Evolutionary conservation across 768 basidiomycete species (phyloP).

Genomic region (Auriscalpium microsporum): DNA sequence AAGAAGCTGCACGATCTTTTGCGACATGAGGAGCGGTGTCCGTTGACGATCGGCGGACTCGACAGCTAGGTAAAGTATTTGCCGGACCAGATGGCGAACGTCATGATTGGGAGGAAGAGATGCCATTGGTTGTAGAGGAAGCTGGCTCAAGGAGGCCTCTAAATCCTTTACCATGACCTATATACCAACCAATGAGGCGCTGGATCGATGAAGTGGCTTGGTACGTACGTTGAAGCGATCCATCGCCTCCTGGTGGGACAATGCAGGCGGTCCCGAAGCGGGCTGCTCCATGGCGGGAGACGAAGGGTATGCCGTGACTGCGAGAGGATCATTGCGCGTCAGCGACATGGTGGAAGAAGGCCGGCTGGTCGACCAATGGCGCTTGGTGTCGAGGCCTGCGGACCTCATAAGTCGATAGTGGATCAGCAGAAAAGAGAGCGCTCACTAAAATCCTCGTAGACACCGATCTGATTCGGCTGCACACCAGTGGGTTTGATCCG

Average conservation of each 20-base stretch:
- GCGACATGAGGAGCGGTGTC: conserved; percentile 86
- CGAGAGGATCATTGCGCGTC: conserved; percentile 35
- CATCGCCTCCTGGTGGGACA: conserved; percentile 77
- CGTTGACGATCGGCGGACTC: conserved; percentile 74
- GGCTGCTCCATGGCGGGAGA: conserved; percentile 57
- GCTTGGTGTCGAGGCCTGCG: conserved; percentile 48
- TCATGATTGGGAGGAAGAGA: conserved; percentile 78
- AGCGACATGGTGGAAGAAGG: conserved; percentile 69
- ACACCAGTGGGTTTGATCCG: conserved; percentile 80
- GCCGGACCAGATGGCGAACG: conserved; percentile 74
- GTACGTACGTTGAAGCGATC: conserved; percentile 72
- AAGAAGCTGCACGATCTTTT: conserved; percentile 91
- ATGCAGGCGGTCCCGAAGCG: conserved; percentile 29
- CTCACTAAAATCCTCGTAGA: conserved; percentile 93
- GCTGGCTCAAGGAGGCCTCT: conserved; percentile 69
- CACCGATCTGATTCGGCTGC: conserved; percentile 69
- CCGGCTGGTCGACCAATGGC: conserved; percentile 43
- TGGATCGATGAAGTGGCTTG: too few species aligned
- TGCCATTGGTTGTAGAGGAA: conserved; percentile 63
- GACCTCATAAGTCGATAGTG: not conserved
- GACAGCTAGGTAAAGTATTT: conserved; percentile 74
- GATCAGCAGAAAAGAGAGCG: conserved; percentile 1
- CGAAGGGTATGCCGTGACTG: conserved; percentile 41
- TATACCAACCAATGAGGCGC: conserved; percentile 2
- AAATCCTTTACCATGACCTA: conserved; percentile 51